phyloP scores from a whole-genome alignment of 768 basidiomycete genomes.

The Suillus placidus region DNA sequence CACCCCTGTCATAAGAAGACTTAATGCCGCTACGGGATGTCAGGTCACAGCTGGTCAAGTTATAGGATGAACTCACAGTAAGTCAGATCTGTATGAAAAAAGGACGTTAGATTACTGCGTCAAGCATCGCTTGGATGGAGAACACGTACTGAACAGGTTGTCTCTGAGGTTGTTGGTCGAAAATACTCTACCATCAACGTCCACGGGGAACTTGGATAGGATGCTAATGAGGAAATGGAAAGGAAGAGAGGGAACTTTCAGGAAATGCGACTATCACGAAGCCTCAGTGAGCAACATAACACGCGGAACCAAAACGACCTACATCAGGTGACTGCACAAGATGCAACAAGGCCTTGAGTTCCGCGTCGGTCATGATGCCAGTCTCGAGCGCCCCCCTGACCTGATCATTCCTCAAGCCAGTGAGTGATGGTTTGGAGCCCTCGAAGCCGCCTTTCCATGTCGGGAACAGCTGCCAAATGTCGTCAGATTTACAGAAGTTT shows the following conservation, averaged over 20 bases:
- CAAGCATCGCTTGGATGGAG: background rate
- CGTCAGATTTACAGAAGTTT: constrained; percentile 4
- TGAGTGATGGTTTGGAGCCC: constrained; percentile 66
- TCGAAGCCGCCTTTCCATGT: constrained; percentile 79
- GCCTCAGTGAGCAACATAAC: constrained; percentile 17
- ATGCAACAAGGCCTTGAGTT: constrained; percentile 65
- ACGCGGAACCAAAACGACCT: constrained; percentile 30
- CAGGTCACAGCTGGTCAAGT: constrained; percentile 26
- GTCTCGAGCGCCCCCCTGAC: constrained; percentile 63
- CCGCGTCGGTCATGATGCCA: constrained; percentile 66
- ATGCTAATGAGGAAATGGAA: constrained; percentile 79
- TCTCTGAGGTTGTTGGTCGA: constrained; percentile 69
- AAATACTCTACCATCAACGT: constrained; percentile 75
- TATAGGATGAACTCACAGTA: constrained; percentile 27
- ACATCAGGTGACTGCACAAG: constrained; percentile 81
- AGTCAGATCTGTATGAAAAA: constrained; percentile 36
- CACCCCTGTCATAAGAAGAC: constrained; percentile 54
- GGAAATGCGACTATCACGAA: constrained; percentile 69
- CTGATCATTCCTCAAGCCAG: constrained; percentile 59
- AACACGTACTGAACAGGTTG: constrained; percentile 61
- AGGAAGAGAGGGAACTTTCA: constrained; percentile 82
- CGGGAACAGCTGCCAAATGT: constrained; percentile 65
- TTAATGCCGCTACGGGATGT: constrained; percentile 49
- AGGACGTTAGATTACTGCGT: constrained; percentile 13
- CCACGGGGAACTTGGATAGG: constrained; percentile 76